Percentiles rank a stretch among this genome's conserved stretches.
phyloP scores from a whole-genome alignment of 2,329 filamentous ascomycete genomes.

The Curvularia lunata region DNA sequence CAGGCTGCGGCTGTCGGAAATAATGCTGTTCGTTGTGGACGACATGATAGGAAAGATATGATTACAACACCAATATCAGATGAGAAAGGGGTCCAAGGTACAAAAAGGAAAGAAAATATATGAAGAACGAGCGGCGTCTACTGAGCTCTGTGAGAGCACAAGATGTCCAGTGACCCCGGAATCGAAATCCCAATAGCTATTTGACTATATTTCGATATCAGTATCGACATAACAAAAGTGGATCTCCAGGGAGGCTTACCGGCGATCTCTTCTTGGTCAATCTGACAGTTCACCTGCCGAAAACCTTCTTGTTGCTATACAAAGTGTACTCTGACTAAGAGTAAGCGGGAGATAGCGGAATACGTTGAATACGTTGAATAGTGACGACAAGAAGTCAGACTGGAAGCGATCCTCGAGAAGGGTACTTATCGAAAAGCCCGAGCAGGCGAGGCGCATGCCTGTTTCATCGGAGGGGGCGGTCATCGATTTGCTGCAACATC shows the following conservation, averaged over 20 bases:
- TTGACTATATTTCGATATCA: background rate
- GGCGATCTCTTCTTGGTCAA: background rate
- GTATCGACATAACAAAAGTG: background rate
- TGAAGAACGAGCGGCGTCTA: background rate
- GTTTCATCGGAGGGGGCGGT: constrained; percentile 1
- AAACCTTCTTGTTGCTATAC: background rate
- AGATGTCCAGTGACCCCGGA: constrained; percentile 10
- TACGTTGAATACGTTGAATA: background rate
- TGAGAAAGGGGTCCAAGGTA: background rate
- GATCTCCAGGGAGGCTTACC: background rate
- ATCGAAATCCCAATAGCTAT: constrained; percentile 17
- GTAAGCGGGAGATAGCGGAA: background rate
- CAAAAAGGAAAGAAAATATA: background rate
- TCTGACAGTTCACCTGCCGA: background rate
- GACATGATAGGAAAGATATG: constrained; percentile 29
- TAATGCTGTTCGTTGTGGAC: constrained; percentile 24
- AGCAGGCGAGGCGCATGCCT: constrained; percentile 1
- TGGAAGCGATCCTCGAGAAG: background rate
- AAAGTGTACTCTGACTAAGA: background rate
- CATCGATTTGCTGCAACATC: constrained; percentile 13
- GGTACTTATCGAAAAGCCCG: constrained; percentile 23
- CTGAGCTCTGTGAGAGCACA: background rate
- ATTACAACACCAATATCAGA: constrained; percentile 4
- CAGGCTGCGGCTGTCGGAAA: constrained; percentile 23
- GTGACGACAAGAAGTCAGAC: constrained; percentile 7